Conservation (phyloP, 176 grass and related monocot genomes). For the Triticum monococcum region DNA sequence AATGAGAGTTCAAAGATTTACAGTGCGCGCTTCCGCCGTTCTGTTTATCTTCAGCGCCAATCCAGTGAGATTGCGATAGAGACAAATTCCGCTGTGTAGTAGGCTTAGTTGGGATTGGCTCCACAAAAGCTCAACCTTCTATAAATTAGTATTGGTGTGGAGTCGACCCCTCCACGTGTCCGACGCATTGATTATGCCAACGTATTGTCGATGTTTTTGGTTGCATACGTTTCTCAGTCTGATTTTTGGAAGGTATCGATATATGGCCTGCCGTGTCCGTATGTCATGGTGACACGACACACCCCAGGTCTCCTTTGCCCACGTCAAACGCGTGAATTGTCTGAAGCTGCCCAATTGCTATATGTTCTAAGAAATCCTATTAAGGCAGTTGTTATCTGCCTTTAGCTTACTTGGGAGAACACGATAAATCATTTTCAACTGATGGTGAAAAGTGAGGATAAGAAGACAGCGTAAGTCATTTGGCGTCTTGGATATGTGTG, state of each 20-base stretch:
- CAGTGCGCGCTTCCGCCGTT: neutral
- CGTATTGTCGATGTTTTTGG: neutral
- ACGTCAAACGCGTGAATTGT: neutral
- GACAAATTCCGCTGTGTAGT: neutral
- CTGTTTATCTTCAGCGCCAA: neutral
- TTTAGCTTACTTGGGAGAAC: conserved; percentile 10
- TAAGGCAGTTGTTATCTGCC: conserved; percentile 1
- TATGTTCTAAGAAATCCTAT: conserved; percentile 1
- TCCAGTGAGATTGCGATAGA: neutral
- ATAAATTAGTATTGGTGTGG: neutral
- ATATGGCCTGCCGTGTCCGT: neutral
- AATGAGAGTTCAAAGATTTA: neutral
- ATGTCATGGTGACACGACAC: neutral
- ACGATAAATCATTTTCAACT: neutral
- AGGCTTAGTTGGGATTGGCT: neutral
- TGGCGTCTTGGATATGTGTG: neutral
- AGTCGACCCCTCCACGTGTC: neutral
- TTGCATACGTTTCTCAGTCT: neutral
- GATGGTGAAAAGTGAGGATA: neutral
- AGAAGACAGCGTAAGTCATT: conserved; percentile 4
- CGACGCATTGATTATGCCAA: neutral
- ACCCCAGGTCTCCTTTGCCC: neutral
- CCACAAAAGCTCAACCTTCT: neutral
- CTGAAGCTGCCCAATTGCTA: conserved; percentile 1
- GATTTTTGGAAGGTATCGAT: conserved; percentile 9